phyloP scores from a whole-genome alignment of 345 rosid species.

The Toxicodendron radicans region DNA sequence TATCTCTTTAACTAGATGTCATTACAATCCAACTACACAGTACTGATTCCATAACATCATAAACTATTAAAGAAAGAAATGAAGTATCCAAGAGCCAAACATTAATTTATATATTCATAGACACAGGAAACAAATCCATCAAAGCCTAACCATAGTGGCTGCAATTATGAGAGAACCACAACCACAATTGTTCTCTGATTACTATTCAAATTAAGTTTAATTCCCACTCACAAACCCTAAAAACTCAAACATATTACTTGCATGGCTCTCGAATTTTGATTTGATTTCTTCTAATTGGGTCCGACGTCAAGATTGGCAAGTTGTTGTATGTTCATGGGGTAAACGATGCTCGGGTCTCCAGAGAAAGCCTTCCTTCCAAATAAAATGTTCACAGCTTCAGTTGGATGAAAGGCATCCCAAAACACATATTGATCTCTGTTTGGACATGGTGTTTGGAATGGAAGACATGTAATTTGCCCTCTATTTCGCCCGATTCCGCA shows the following conservation, averaged over 20 bases:
- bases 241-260: background rate
- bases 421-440: constrained; percentile 70
- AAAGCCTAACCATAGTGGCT: constrained; percentile 6
- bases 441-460: constrained; percentile 81
- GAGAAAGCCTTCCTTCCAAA: constrained; percentile 71
- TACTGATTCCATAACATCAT: too few relatives aligned
- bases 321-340: constrained; percentile 76
- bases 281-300: background rate
- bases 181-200: constrained; percentile 11
- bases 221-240: background rate
- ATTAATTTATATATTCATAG: background rate
- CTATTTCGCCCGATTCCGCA: constrained; percentile 88
- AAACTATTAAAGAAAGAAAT: background rate
- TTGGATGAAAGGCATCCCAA: constrained; percentile 99
- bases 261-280: background rate
- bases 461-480: constrained; percentile 93
- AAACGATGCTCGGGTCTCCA: constrained; percentile 57
- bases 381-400: constrained; percentile 80
- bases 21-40: background rate
- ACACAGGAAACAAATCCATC: background rate
- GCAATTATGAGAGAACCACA: background rate
- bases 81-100: background rate
- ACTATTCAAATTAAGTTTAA: background rate
- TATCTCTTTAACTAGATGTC: background rate
- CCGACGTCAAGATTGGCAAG: constrained; percentile 48